Evolutionary conservation across 495 filamentous ascomycete species (phyloP), one percentile per base, ranked within the genome.

Genomic region (Penicillium bialowiezense): DNA sequence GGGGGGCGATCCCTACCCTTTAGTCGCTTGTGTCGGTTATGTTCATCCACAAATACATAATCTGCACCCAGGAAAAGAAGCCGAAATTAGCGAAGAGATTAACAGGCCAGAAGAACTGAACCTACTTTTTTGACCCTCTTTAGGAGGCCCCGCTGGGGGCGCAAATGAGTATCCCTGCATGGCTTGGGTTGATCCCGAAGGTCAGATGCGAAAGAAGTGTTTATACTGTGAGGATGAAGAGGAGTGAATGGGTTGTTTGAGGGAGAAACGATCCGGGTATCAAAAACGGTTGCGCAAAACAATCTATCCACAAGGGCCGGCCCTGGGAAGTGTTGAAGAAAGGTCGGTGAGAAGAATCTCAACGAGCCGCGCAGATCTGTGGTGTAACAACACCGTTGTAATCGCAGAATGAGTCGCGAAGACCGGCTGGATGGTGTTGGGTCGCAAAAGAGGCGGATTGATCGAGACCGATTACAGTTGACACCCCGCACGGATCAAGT

Each of bases 1-100:
- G 21, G n/a, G 2, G 12, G 23, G 23, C 3, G 8, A 26, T 42
- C 29, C 72, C 51, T 82, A 96, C 91, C 91, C 76, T 99, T 99
- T 45, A 97, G 73, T 54, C 93, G 80, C 73, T 97, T 97, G 71
- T 99, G 93, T 36, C 93, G 84, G 69, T 97, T 99, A 65, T 99
- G 92, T 69, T 99, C 93, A 67, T 99, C 95, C 42, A 99, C 93
- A 60, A 99, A 99, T 38, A 99, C 93, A 87, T 96, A 98, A 62
- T 96, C 91, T 97, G 65, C 34, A n/a, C n/a, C n/a, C n/a, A n/a
- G n/a, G n/a, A 37, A 41, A 14, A 23, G 18, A 29, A 24, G 19
- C 12, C 7, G n/a, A n/a, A n/a, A 20, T 47, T 47, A 47, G 44
- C 8, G 7, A 28, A 7, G 17, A 24, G 26, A 14, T 19, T 20